Conservation (phyloP, 352 stramenopile genomes). For the Globisporangium solare region DNA sequence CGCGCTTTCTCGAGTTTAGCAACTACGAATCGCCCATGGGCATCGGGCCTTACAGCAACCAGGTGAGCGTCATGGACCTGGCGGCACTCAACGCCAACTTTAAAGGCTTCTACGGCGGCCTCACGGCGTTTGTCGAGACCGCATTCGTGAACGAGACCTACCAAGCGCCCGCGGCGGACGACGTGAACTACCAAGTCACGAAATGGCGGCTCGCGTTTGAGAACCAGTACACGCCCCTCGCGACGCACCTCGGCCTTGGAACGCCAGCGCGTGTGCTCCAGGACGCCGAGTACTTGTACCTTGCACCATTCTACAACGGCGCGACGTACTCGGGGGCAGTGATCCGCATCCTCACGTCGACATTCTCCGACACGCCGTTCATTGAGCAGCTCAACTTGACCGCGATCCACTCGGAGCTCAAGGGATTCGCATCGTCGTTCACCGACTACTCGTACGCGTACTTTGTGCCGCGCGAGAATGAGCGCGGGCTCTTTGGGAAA, state of each 20-base stretch:
- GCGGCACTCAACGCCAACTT: slow-evolving; percentile 37
- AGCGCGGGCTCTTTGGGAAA: slow-evolving; percentile 51
- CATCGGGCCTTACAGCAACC: slow-evolving; percentile 56
- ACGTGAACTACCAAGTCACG: slow-evolving; percentile 37
- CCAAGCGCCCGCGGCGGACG: slow-evolving; percentile 34
- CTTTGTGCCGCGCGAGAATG: slow-evolving; percentile 60
- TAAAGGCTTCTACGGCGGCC: slow-evolving; percentile 52
- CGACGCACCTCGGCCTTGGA: slow-evolving; percentile 33
- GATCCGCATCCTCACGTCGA: slow-evolving; percentile 44
- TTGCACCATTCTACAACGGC: slow-evolving; percentile 67
- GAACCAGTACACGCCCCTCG: slow-evolving; percentile 36
- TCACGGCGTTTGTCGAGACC: slow-evolving; percentile 49
- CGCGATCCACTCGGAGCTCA: slow-evolving; percentile 30
- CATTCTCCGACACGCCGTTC: slow-evolving; percentile 43
- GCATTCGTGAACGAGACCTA: slow-evolving; percentile 68
- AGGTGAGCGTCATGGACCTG: slow-evolving; percentile 60
- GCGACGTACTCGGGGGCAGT: slow-evolving; percentile 41
- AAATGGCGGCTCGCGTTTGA: slow-evolving; percentile 48
- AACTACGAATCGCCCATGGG: slow-evolving; percentile 64
- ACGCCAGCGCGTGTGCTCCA: slow-evolving; percentile 26
- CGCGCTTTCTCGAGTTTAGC: slow-evolving; percentile 75
- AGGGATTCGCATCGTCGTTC: slow-evolving; percentile 56
- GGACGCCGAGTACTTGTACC: slow-evolving; percentile 64
- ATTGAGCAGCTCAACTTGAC: slow-evolving; percentile 57
- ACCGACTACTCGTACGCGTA: slow-evolving; percentile 56